phyloP scores from a whole-genome alignment of 139 green algal species.

The Chlamydomonas eustigma region DNA sequence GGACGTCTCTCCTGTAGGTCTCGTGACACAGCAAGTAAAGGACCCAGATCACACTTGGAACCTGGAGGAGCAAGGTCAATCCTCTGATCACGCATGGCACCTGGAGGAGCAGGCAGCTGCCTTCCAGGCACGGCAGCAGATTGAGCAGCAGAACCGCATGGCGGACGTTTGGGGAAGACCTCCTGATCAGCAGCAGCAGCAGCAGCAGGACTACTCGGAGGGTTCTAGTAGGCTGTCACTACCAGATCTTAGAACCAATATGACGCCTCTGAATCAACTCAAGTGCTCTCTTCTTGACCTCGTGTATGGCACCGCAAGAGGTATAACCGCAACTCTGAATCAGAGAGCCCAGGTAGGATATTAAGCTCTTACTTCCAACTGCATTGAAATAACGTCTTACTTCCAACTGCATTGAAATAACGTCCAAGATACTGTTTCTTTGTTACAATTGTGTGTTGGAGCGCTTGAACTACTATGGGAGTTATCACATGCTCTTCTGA shows the following conservation, averaged over 20 bases:
- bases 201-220: too few species aligned
- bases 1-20: too few species aligned
- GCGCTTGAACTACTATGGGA: too few species aligned
- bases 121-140: not conserved
- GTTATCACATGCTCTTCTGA: too few species aligned
- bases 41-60: too few species aligned
- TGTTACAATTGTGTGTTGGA: too few species aligned
- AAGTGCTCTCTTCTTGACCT: constrained; percentile 48
- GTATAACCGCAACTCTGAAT: constrained; percentile 21
- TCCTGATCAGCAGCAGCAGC: too few species aligned
- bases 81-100: not conserved
- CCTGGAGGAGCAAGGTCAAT: too few species aligned
- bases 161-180: too few species aligned
- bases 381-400: constrained; percentile 47
- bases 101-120: not conserved
- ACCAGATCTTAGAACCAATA: not conserved
- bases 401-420: constrained; percentile 23
- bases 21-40: too few species aligned
- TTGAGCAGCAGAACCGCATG: not conserved
- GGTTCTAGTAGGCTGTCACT: not conserved
- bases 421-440: too few species aligned
- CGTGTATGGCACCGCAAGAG: constrained; percentile 52
- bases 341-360: not conserved
- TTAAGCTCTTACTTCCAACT: constrained; percentile 47
- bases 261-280: not conserved